phyloP scores from a whole-genome alignment of 345 rosid species.

The Geranium rotundifolium region DNA sequence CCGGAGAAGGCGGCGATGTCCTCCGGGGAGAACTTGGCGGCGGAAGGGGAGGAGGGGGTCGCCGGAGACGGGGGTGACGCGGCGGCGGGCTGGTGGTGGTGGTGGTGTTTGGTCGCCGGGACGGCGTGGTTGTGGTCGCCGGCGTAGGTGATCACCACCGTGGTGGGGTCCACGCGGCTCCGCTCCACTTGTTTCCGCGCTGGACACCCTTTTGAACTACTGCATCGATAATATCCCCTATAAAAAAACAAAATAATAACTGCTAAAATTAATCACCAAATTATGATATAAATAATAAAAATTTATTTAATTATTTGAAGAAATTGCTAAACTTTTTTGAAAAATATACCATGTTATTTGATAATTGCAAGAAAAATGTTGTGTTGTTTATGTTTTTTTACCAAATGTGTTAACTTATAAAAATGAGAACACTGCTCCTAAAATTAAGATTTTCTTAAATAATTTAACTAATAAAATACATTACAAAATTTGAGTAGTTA shows the following conservation, averaged over 20 bases:
- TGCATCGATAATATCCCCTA: conserved; percentile 78
- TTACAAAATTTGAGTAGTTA: too few relatives aligned
- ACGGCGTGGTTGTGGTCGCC: conserved; percentile 57
- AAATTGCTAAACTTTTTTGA: too few relatives aligned
- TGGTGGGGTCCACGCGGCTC: conserved; percentile 55
- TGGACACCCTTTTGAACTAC: conserved; percentile 73
- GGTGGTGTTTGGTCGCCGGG: conserved; percentile 28
- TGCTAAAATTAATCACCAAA: background rate
- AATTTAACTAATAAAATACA: too few relatives aligned
- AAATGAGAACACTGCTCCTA: too few relatives aligned
- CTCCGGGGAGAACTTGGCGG: background rate
- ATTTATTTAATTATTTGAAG: too few relatives aligned
- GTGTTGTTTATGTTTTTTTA: too few relatives aligned
- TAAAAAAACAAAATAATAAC: background rate
- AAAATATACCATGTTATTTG: too few relatives aligned
- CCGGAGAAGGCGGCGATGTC: conserved; percentile 1
- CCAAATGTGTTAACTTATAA: too few relatives aligned
- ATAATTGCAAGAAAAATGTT: too few relatives aligned
- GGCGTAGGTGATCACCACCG: conserved; percentile 51
- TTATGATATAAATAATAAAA: too few relatives aligned
- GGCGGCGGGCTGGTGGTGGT: conserved; percentile 31
- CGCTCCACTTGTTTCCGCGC: conserved; percentile 77
- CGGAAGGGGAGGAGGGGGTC: conserved; percentile 3
- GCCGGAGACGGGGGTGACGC: conserved; percentile 19
- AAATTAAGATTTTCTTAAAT: too few relatives aligned